Evolutionary conservation across 495 filamentous ascomycete genomes (phyloP).

Genomic region (Talaromyces liani): DNA sequence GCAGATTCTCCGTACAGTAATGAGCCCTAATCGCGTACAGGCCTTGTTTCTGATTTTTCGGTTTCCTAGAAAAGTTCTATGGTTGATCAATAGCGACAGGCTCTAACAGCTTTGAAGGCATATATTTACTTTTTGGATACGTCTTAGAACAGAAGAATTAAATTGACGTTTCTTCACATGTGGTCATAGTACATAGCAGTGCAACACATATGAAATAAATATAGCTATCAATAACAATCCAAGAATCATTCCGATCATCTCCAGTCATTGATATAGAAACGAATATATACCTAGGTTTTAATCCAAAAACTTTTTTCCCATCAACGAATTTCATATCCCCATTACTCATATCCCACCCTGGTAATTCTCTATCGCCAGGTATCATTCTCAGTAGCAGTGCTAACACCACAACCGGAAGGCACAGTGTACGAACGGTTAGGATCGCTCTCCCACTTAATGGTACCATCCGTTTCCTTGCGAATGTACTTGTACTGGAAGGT

Average conservation of each 20-base stretch:
- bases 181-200: not conserved
- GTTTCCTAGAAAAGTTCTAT: not conserved
- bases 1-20: not conserved
- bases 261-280: too few relatives aligned
- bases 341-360: not conserved
- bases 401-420: slow-evolving; percentile 36
- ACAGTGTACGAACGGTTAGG: slow-evolving; percentile 55
- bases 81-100: too few relatives aligned
- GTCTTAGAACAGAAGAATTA: too few relatives aligned
- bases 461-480: slow-evolving; percentile 43
- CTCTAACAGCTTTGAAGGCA: too few relatives aligned
- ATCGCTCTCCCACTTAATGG: slow-evolving; percentile 56
- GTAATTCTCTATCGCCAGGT: slow-evolving; percentile 20
- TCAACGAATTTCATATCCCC: not conserved
- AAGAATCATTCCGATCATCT: too few relatives aligned
- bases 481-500: slow-evolving; percentile 65
- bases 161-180: not conserved
- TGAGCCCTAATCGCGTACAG: not conserved
- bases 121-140: too few relatives aligned
- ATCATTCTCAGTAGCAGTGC: slow-evolving; percentile 26
- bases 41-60: not conserved
- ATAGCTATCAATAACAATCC: too few relatives aligned
- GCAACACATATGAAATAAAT: not conserved
- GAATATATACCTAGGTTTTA: too few relatives aligned
- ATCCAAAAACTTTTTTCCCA: not conserved